Percentiles rank a stretch among this genome's conserved stretches.
These are phyloP conservation scores for Gossypium herbaceum DNA, from an alignment of 345 rosid species.

Conservation along the genomic window DNA sequence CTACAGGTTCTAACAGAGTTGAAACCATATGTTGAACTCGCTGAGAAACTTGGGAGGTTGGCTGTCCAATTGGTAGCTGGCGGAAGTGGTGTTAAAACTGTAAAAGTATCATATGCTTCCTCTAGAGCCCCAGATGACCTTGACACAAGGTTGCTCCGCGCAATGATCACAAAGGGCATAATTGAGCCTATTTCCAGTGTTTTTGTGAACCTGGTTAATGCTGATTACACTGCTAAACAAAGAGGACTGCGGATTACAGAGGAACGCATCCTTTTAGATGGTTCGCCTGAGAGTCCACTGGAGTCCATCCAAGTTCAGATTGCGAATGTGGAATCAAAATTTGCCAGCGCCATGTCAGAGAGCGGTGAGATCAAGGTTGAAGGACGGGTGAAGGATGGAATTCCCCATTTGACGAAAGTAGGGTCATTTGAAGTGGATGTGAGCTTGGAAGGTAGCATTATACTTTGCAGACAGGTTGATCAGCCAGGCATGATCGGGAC, in stretches of 20 bases:
- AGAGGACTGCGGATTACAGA: constrained; percentile 70
- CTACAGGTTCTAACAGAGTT: constrained; percentile 77
- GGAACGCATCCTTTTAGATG: constrained; percentile 54
- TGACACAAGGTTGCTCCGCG: constrained; percentile 81
- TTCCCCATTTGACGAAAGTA: constrained; percentile 72
- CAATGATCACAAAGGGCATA: constrained; percentile 75
- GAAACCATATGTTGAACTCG: constrained; percentile 71
- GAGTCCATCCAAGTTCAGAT: constrained; percentile 70
- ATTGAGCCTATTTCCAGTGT: constrained; percentile 75
- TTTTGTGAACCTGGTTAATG: constrained; percentile 72
- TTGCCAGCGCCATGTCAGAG: constrained; percentile 74
- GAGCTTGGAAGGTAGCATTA: constrained; percentile 73
- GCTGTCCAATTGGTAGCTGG: constrained; percentile 83
- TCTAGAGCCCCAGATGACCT: constrained; percentile 76
- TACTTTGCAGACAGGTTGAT: constrained; percentile 78
- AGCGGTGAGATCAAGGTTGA: constrained; percentile 68
- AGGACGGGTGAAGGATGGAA: constrained; percentile 70
- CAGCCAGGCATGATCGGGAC: constrained; percentile 83
- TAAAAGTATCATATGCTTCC: constrained; percentile 73
- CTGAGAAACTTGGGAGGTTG: constrained; percentile 71
- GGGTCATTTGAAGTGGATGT: constrained; percentile 80
- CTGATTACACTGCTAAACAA: constrained; percentile 78
- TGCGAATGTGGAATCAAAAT: constrained; percentile 68
- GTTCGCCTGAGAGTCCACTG: constrained; percentile 69
- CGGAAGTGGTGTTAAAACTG: constrained; percentile 80